phyloP scores from a whole-genome alignment of 2,329 filamentous ascomycete genomes.

The Venturiaceae sp. region DNA sequence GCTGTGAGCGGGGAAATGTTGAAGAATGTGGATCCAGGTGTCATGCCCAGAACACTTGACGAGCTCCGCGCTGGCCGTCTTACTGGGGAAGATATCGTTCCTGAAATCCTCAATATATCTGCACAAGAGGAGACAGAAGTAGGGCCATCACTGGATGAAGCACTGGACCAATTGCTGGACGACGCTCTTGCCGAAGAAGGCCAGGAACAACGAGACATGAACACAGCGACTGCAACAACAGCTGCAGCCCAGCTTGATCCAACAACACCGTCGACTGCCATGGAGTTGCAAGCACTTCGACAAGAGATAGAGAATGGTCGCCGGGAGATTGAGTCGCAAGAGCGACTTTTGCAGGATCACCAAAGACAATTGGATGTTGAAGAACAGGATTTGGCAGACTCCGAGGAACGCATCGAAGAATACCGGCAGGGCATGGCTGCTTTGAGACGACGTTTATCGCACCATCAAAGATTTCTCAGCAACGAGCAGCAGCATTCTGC shows the following conservation, averaged over 20 bases:
- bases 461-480: not conserved
- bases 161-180: slow-evolving; percentile 22
- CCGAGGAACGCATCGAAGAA: not conserved
- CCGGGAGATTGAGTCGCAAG: not conserved
- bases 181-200: slow-evolving; percentile 11
- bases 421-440: not conserved
- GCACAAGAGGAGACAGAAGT: not conserved
- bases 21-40: slow-evolving; percentile 35
- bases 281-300: not conserved
- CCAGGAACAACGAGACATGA: not conserved
- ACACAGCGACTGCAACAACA: not conserved
- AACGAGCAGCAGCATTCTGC: not conserved
- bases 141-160: slow-evolving; percentile 17
- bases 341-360: not conserved
- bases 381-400: not conserved
- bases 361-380: not conserved
- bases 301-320: not conserved
- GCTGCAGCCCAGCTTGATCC: not conserved
- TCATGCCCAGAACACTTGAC: slow-evolving; percentile 35
- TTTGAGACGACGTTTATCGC: not conserved
- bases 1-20: slow-evolving; percentile 38
- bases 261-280: not conserved
- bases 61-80: slow-evolving; percentile 25
- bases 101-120: not conserved
- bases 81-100: not conserved